Evolutionary conservation across 306 rosid species (phyloP), one percentile per base, ranked within the genome.

Genomic region (Herpetospermum pedunculosum): DNA sequence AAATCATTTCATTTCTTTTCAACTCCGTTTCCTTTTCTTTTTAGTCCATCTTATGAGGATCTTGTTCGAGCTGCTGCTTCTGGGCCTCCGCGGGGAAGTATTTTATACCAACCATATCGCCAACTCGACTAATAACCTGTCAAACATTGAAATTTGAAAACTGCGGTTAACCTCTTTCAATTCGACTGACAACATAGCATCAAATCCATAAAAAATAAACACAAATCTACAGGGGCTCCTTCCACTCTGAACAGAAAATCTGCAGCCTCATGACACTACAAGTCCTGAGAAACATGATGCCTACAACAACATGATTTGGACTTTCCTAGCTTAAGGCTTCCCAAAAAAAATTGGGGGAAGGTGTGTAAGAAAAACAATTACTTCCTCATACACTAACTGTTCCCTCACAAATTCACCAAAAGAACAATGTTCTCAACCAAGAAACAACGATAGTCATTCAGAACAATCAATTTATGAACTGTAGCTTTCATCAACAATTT

Each of bases 61-160:
- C 64, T 38, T 70, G 59, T 28, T 80, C 83, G 14, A 55, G 72
- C 52, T 70, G 71, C 60, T 79, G 88, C 88, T 92, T 87, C 47
- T 23, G 13, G 72, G 90, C 90, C 73, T 88, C 96, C 19, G 96
- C 88, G 4, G 90, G 96, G 84, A 92, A 92, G 87, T 92, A 90
- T 74, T 92, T 90, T 81, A 92, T 92, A 44, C 95, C 96, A 73
- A 88, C 82, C 76, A 90, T 30, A 76, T 92, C 98, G 48, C 98
- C 96, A 26, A 92, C 98, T 64, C 78, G 63, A 70, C 96, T 81
- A 43, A 90, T 84, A 73, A 90, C 98, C 96, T 92, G 76, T 72
- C 81, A 69, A 40, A n/a, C 71, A 21, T 21, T 41, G 21, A 13
- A 54, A 54, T 18, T 5, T 19, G 53, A 19, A 10, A 38, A 37